Base-by-base conservation (phyloP, 2,329 filamentous ascomycete species). In the Madurella fahalii region DNA sequence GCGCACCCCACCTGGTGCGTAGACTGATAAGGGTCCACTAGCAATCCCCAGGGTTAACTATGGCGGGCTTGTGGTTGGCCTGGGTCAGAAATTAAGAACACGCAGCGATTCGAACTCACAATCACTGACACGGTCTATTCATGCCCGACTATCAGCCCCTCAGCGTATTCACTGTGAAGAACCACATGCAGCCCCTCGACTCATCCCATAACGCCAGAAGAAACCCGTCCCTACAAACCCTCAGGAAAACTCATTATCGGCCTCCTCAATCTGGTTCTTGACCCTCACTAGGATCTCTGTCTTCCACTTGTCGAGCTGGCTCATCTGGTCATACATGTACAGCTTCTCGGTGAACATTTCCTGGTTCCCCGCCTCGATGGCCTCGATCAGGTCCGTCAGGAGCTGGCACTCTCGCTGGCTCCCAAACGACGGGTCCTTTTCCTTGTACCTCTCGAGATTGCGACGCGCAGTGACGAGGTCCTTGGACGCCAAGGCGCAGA, bases 271-370 rank as follows among this genome's bases (percentile, higher is more conserved):
- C 51, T 79, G 79, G 65, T 86, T 85, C 85, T 96, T 96, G 66
- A 96, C 81, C 63, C 85, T 82, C 67, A 95, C 75, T 59, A 96
- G 72, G 54, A 96, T 76, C 32, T 87, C 89, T 48, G 89, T 96
- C 86, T 96, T 96, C 93, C 93, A 97, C 77, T 93, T 94, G 69
- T 96, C 92, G 67, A 97, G 75, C 78, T 94, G 94, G 75, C 86
- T 94, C 75, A 96, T 79, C 75, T 95, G 89, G 70, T 96, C 91
- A 68, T 84, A 97, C 70, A 93, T 85, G 77, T 88, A 95, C 60
- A 94, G 73, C 70, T 92, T 91, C 67, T 95, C 90, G 18, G 87
- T 83, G 66, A 95, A 97, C 58, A 80, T 78, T 65, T 96, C 90
- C 69, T 88, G 86, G 65, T 95, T 89, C 53, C 86, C 85, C 32